Evolutionary conservation across 805 yeast genomes (phyloP).

Genomic region (Saturnispora galanensis): DNA sequence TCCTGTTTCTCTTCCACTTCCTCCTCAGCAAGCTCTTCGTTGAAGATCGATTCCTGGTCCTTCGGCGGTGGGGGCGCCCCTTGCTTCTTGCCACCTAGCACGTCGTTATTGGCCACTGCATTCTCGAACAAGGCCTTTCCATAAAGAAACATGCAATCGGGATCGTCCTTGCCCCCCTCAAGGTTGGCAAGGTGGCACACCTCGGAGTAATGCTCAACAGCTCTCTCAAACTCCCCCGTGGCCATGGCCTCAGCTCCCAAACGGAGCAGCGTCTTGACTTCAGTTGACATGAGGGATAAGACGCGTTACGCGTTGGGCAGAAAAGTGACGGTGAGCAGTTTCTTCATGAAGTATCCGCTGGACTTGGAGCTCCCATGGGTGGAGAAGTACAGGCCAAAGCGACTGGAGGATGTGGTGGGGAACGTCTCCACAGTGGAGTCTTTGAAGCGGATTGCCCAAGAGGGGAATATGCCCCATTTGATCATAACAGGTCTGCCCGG

Average conservation of each 20-base stretch:
- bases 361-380: constrained; percentile 44
- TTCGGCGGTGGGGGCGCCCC: constrained; percentile 13
- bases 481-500: constrained; percentile 96
- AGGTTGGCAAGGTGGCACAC: constrained; percentile 54
- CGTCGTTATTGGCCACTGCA: constrained; percentile 66
- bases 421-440: constrained; percentile 84
- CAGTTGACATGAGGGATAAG: constrained; percentile 23
- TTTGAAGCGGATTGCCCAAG: constrained; percentile 71
- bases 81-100: constrained; percentile 45
- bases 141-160: constrained; percentile 63
- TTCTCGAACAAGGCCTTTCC: constrained; percentile 73
- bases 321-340: background rate
- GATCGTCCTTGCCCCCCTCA: constrained; percentile 52
- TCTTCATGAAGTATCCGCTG: constrained; percentile 18
- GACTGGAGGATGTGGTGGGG: constrained; percentile 81
- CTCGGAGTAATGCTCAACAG: constrained; percentile 60
- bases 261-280: constrained; percentile 39
- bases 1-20: constrained; percentile 27
- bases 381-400: constrained; percentile 87
- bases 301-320: constrained; percentile 1
- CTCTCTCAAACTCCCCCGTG: constrained; percentile 52
- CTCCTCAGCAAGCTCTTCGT: constrained; percentile 30
- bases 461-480: constrained; percentile 96
- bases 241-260: constrained; percentile 61
- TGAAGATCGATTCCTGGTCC: constrained; percentile 22